These are phyloP conservation scores for Diplosphaera chodatii DNA, from an alignment of 139 green algal genomes.

Conservation along the genomic window DNA sequence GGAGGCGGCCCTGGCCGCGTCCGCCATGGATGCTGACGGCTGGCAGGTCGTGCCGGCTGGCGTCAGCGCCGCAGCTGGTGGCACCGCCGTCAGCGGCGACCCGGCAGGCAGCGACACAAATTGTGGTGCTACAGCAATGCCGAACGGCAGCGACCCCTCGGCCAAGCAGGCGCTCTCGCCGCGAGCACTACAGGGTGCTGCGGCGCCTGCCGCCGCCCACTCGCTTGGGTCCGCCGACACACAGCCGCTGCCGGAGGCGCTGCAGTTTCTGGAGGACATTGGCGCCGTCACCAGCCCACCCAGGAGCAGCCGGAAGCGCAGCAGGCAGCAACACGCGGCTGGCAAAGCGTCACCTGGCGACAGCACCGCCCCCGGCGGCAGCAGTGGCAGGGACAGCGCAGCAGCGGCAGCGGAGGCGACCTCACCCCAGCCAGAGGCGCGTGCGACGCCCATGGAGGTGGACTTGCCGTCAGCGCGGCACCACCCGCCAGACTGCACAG, in stretches of 20 bases:
- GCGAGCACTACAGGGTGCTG: too few relatives aligned
- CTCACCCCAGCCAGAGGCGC: conserved; percentile 3
- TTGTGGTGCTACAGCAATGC: not conserved
- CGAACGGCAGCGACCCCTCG: too few relatives aligned
- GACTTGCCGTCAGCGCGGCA: not conserved
- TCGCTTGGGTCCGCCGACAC: not conserved
- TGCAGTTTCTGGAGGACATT: not conserved
- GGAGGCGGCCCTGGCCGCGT: not conserved
- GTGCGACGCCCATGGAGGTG: not conserved
- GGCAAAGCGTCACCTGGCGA: not conserved
- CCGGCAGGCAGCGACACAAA: too few relatives aligned
- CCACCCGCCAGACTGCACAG: not conserved
- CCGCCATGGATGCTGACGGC: not conserved
- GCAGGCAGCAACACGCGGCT: not conserved
- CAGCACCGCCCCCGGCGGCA: not conserved
- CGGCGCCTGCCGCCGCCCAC: too few relatives aligned
- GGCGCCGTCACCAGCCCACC: not conserved
- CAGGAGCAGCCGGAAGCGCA: conserved; percentile 2
- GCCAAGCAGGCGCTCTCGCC: too few relatives aligned
- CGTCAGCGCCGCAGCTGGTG: too few relatives aligned
- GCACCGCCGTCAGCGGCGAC: too few relatives aligned
- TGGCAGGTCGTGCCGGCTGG: not conserved
- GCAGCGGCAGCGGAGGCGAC: not conserved
- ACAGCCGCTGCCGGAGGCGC: not conserved
- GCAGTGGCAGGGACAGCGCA: not conserved